Evolutionary conservation across 306 rosid genomes (phyloP).

Genomic region (Cicer yamashitae): DNA sequence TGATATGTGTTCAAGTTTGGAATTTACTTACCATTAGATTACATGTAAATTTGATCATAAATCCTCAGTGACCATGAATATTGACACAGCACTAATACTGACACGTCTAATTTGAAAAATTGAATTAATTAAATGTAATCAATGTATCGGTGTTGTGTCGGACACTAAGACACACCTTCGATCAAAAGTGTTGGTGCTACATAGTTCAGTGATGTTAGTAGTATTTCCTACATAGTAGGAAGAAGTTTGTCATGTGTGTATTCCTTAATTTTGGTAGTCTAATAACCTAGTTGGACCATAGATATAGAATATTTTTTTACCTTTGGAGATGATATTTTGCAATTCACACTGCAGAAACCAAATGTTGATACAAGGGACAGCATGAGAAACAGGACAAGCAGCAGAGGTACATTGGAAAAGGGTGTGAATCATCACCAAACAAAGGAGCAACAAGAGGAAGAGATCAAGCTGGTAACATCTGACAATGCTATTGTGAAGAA

Average conservation of each 20-base stretch:
- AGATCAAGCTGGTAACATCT: conserved; percentile 38
- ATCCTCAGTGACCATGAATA: too few relatives aligned
- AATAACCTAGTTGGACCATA: not conserved
- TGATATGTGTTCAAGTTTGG: not conserved
- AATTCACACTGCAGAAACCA: conserved; percentile 57
- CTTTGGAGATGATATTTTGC: not conserved
- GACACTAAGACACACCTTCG: too few relatives aligned
- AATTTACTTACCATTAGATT: too few relatives aligned
- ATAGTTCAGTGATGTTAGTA: too few relatives aligned
- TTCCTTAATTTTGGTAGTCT: not conserved
- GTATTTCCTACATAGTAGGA: too few relatives aligned
- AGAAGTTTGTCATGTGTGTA: too few relatives aligned
- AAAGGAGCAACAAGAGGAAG: conserved; percentile 56
- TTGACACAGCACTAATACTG: too few relatives aligned
- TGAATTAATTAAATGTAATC: too few relatives aligned
- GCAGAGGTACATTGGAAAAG: conserved; percentile 51
- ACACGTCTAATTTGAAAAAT: too few relatives aligned
- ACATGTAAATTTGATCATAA: too few relatives aligned
- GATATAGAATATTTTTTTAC: not conserved
- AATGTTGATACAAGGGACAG: conserved; percentile 51
- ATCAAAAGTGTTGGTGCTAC: too few relatives aligned
- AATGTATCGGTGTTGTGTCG: too few relatives aligned
- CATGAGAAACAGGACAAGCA: conserved; percentile 44
- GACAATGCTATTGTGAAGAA: conserved; percentile 48
- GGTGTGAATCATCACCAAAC: conserved; percentile 43